These are phyloP conservation scores for Moesziomyces sp. DNA, from an alignment of 1,284 basidiomycete genomes.

Conservation along the genomic window DNA sequence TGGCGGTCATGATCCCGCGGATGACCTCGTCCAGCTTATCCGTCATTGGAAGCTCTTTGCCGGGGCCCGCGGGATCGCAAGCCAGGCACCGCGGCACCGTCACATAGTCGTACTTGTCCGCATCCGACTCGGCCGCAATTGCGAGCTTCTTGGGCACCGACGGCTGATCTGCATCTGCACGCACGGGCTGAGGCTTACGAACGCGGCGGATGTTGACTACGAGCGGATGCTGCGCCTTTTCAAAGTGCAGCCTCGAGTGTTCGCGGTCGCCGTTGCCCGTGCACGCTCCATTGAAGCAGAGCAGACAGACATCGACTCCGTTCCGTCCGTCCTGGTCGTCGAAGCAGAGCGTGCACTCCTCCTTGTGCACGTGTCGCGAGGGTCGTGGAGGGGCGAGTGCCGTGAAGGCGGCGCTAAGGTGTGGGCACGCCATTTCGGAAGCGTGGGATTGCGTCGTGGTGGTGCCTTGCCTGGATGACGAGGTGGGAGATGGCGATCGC, in stretches of 20 bases:
- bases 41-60: conserved; percentile 72
- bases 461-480: conserved; percentile 14
- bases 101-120: conserved; percentile 83
- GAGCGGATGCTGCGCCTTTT: conserved; percentile 76
- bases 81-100: conserved; percentile 77
- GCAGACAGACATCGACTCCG: conserved; percentile 89
- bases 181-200: conserved; percentile 69
- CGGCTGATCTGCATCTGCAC: conserved; percentile 2
- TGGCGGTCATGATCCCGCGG: conserved; percentile 80
- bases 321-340: conserved; percentile 80
- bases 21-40: conserved; percentile 72
- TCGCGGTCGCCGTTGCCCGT: conserved; percentile 49
- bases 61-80: conserved; percentile 71
- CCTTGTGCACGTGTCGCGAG: conserved; percentile 74
- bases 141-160: conserved; percentile 81
- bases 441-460: background rate
- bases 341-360: conserved; percentile 96
- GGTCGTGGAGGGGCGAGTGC: conserved; percentile 50
- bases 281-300: conserved; percentile 86
- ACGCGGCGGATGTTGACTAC: conserved; percentile 84
- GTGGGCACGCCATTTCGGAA: conserved; percentile 54
- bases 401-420: conserved; percentile 50
- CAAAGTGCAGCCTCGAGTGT: conserved; percentile 57
- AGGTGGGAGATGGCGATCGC: conserved; percentile 21
- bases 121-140: conserved; percentile 83